Percentiles rank a stretch among this genome's conserved stretches.
phyloP scores from a whole-genome alignment of 768 basidiomycete genomes.

The Kockovaella imperatae region DNA sequence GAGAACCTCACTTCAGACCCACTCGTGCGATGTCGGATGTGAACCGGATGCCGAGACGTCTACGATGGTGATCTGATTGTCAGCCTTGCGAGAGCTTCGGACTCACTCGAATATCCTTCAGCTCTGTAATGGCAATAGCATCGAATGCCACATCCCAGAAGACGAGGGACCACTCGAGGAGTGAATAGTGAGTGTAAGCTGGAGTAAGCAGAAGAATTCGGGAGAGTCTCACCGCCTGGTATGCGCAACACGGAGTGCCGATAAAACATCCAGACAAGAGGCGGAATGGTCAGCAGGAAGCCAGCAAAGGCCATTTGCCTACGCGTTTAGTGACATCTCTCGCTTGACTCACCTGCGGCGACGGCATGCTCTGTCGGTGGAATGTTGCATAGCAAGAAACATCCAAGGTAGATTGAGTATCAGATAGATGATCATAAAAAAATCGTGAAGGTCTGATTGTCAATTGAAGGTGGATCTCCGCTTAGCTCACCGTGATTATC shows the following conservation, averaged over 20 bases:
- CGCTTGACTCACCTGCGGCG: slow-evolving; percentile 10
- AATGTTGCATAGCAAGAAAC: slow-evolving; percentile 59
- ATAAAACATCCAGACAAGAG: slow-evolving; percentile 74
- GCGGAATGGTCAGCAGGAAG: slow-evolving; percentile 63
- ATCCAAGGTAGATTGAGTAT: slow-evolving; percentile 83
- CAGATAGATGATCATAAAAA: slow-evolving; percentile 82
- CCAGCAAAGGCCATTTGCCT: slow-evolving; percentile 56
- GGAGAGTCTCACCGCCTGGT: slow-evolving; percentile 58
- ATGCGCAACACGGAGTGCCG: slow-evolving; percentile 72
- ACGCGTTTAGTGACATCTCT: not conserved
- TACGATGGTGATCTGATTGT: slow-evolving; percentile 15
- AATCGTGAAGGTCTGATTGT: slow-evolving; percentile 60
- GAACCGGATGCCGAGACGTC: slow-evolving; percentile 6
- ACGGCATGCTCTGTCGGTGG: slow-evolving; percentile 41
- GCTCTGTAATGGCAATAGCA: slow-evolving; percentile 23
- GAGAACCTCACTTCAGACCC: not conserved
- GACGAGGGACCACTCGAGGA: slow-evolving; percentile 68
- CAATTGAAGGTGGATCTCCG: not conserved
- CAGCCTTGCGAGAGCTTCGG: not conserved
- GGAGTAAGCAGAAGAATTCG: slow-evolving; percentile 1
- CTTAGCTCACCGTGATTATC: slow-evolving; percentile 58
- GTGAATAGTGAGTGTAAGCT: slow-evolving; percentile 80
- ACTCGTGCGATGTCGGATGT: not conserved
- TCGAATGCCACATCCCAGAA: slow-evolving; percentile 41
- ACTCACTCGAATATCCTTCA: slow-evolving; percentile 23